These are phyloP conservation scores for Pigoraptor vietnamica DNA, from an alignment of 78 protist species.

Conservation along the genomic window DNA sequence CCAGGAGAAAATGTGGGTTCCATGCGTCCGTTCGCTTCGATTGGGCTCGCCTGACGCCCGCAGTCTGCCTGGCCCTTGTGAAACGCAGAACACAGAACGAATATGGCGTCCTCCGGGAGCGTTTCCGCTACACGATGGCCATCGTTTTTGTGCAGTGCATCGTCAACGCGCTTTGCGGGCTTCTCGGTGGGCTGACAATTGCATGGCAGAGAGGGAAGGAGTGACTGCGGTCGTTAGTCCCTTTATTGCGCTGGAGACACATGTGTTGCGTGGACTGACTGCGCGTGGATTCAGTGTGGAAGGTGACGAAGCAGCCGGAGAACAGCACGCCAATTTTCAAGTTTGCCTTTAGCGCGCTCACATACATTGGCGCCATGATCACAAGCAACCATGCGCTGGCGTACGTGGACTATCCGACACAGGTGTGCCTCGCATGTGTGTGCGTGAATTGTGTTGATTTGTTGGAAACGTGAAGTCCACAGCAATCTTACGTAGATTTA, in stretches of 20 bases:
- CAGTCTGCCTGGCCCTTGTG: no score
- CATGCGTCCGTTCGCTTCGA: no score
- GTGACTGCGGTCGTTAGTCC: no score
- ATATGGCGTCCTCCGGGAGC: not conserved
- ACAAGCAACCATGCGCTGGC: conserved; percentile 15
- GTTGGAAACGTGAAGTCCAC: no score
- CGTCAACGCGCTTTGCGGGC: not conserved
- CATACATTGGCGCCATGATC: not conserved
- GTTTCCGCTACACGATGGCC: not conserved
- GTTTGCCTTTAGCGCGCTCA: not conserved
- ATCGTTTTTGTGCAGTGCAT: not conserved
- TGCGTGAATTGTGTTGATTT: not conserved
- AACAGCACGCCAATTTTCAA: not conserved
- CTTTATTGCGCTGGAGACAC: no score
- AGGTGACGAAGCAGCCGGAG: not conserved
- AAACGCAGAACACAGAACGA: not conserved
- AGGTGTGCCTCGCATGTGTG: conserved; percentile 22
- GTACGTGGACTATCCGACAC: conserved; percentile 45
- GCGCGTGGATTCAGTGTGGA: not conserved
- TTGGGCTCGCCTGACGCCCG: no score
- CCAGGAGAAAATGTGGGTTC: not conserved
- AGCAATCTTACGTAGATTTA: no score
- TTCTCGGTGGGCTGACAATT: not conserved
- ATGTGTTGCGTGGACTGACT: not conserved
- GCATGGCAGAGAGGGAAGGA: no score